Evolutionary conservation across 2,329 filamentous ascomycete species (phyloP).

Genomic region (Pyrenophora seminiperda): DNA sequence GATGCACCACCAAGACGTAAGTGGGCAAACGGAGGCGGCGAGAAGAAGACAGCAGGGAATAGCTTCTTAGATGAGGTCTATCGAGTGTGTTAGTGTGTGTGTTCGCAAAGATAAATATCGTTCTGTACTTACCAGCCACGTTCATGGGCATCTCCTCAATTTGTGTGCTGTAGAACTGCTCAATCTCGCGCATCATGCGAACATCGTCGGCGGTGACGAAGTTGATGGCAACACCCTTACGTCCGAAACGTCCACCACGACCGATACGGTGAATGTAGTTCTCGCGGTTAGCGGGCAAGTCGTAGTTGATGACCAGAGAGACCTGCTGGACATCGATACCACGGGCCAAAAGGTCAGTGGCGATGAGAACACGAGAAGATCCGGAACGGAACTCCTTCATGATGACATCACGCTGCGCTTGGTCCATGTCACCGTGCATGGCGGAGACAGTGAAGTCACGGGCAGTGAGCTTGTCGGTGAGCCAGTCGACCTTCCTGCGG

Average conservation of each 20-base stretch:
- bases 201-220: conserved; percentile 99
- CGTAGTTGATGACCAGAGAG: conserved; percentile 98
- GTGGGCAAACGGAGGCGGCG: conserved; percentile 33
- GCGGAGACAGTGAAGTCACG: conserved; percentile 98
- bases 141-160: conserved; percentile 99
- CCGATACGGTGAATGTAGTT: conserved; percentile 99
- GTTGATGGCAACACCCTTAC: conserved; percentile 99
- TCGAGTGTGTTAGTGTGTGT: conserved; percentile 16
- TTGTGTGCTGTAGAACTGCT: conserved; percentile 99
- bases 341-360: conserved; percentile 96
- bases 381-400: conserved; percentile 99
- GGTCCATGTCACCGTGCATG: conserved; percentile 99
- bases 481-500: conserved; percentile 97
- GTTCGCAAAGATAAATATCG: background rate
- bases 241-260: conserved; percentile 90
- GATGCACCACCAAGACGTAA: conserved; percentile 31
- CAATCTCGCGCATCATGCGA: conserved; percentile 99
- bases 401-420: conserved; percentile 96
- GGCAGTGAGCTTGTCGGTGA: conserved; percentile 99
- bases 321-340: conserved; percentile 99
- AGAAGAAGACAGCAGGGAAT: conserved; percentile 29
- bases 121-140: conserved; percentile 63
- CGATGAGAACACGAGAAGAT: conserved; percentile 94
- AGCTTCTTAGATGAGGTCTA: conserved; percentile 50
- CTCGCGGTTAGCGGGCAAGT: conserved; percentile 96